A percentile compares a stretch with the other conserved stretches of the same genome.
phyloP scores from a whole-genome alignment of 305 asterid species.

The Fraxinus paxiana region DNA sequence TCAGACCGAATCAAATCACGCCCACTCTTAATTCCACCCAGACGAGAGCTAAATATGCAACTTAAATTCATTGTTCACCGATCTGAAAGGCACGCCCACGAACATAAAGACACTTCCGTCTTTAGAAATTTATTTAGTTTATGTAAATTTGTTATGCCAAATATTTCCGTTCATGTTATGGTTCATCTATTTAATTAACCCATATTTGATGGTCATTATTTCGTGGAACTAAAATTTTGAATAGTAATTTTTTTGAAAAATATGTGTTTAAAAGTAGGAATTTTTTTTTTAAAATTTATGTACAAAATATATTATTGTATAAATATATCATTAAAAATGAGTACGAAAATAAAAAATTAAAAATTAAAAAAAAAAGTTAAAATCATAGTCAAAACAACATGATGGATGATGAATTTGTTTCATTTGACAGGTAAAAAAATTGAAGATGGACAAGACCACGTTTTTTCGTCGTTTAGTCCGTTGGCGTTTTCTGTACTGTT shows the following conservation, averaged over 20 bases:
- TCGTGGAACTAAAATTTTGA: too few species aligned
- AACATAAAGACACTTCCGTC: background rate
- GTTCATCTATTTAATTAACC: slow-evolving; percentile 6
- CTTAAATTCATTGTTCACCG: background rate
- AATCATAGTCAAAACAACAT: background rate
- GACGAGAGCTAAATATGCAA: background rate
- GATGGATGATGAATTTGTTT: background rate
- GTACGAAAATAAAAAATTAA: background rate
- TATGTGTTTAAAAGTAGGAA: too few species aligned
- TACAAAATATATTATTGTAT: too few species aligned
- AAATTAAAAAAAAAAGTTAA: too few species aligned
- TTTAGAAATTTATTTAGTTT: background rate
- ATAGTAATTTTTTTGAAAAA: background rate
- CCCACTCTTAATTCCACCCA: background rate
- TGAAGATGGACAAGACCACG: background rate
- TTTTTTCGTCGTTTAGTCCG: slow-evolving; percentile 8
- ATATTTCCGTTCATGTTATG: background rate
- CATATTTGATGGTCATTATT: background rate
- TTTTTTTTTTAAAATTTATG: too few species aligned
- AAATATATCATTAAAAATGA: too few species aligned
- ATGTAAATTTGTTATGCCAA: background rate
- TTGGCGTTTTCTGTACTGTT: background rate
- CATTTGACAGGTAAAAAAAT: slow-evolving; percentile 13
- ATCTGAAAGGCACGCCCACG: background rate
- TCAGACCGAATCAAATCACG: background rate